These are phyloP conservation scores for Sphaerobolus stellatus DNA, from an alignment of 1,284 basidiomycete genomes.

Conservation along the genomic window DNA sequence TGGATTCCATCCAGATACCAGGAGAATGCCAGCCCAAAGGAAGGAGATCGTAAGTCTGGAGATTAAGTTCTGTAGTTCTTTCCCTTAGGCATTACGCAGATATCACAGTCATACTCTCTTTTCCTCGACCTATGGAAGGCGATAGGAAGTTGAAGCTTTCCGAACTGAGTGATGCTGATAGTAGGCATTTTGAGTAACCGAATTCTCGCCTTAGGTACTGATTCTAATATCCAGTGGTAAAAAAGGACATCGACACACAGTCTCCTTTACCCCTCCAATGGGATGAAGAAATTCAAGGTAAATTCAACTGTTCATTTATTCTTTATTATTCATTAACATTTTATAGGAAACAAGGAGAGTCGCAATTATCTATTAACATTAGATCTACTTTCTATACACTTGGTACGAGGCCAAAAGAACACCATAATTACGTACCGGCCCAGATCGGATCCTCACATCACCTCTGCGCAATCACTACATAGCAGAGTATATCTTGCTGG, in stretches of 20 bases:
- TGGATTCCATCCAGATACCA: slow-evolving; percentile 52
- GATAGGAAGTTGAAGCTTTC: background rate
- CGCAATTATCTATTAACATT: slow-evolving; percentile 34
- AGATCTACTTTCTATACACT: slow-evolving; percentile 47
- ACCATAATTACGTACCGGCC: slow-evolving; percentile 51
- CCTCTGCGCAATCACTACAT: slow-evolving; percentile 40
- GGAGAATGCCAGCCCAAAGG: slow-evolving; percentile 34
- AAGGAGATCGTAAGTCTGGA: slow-evolving; percentile 43
- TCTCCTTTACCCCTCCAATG: background rate
- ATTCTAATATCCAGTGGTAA: background rate
- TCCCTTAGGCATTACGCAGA: slow-evolving; percentile 32
- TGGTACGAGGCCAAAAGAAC: slow-evolving; percentile 37
- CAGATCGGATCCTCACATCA: slow-evolving; percentile 39
- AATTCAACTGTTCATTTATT: background rate
- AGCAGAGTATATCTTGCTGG: slow-evolving; percentile 43
- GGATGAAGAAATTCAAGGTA: too few relatives aligned
- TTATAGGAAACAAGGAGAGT: background rate
- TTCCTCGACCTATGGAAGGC: slow-evolving; percentile 36
- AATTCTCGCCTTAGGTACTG: background rate
- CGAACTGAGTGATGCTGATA: background rate
- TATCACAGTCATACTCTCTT: slow-evolving; percentile 50
- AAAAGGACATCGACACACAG: slow-evolving; percentile 9
- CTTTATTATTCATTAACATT: background rate
- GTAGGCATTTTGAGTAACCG: background rate
- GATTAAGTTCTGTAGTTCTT: background rate